Percentiles rank a stretch among this genome's conserved stretches.
Evolutionary conservation across 1,284 basidiomycete genomes (phyloP).

Genomic region (Sanghuangporus sanghuang): DNA sequence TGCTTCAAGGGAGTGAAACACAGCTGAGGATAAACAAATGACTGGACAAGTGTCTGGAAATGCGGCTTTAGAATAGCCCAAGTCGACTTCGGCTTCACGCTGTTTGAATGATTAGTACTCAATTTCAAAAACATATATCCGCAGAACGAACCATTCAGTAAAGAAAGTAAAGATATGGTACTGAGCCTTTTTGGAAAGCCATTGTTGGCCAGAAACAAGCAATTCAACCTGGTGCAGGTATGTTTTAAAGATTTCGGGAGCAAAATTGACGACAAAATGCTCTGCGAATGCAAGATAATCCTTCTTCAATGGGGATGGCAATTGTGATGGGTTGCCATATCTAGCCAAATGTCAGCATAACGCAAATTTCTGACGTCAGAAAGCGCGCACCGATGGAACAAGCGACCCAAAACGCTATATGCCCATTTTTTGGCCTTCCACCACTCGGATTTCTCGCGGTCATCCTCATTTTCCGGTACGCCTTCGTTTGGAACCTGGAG

Average conservation of each 20-base stretch:
- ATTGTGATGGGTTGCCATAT: constrained; percentile 81
- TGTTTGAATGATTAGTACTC: constrained; percentile 27
- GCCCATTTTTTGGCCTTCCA: constrained; percentile 91
- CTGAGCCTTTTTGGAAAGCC: constrained; percentile 78
- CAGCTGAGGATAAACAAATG: constrained; percentile 82
- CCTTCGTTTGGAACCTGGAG: constrained; percentile 58
- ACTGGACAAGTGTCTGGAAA: constrained; percentile 65
- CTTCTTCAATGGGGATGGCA: constrained; percentile 64
- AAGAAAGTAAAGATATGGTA: constrained; percentile 80
- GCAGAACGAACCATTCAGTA: constrained; percentile 70
- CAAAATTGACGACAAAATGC: constrained; percentile 74
- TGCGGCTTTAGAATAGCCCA: constrained; percentile 84
- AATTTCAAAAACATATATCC: neutral
- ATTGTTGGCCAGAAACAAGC: constrained; percentile 63
- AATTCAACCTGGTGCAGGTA: constrained; percentile 75
- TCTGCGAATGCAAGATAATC: constrained; percentile 70
- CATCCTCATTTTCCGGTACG: constrained; percentile 67
- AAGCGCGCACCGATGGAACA: constrained; percentile 62
- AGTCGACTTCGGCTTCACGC: constrained; percentile 84
- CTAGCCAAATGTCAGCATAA: constrained; percentile 28
- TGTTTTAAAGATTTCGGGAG: constrained; percentile 77
- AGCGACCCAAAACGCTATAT: constrained; percentile 63
- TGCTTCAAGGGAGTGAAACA: constrained; percentile 67
- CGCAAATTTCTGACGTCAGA: constrained; percentile 5
- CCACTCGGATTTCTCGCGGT: constrained; percentile 76